Conservation (phyloP, 2,329 filamentous ascomycete species). For the Scedosporium aurantiacum region DNA sequence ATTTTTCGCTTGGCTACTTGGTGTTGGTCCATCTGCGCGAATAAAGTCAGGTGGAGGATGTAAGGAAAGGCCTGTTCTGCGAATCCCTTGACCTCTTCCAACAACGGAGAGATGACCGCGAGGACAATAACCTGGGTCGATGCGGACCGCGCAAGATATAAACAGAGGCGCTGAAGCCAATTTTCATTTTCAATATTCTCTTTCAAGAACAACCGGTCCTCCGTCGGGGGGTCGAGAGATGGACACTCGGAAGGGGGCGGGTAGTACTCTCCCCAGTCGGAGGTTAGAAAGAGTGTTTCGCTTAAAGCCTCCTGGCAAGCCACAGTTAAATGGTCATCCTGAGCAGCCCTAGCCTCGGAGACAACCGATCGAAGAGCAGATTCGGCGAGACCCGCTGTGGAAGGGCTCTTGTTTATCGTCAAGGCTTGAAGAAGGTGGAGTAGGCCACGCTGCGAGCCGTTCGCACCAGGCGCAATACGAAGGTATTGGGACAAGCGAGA, state of each 20-base stretch:
- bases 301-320: conserved; percentile 42
- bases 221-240: conserved; percentile 1
- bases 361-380: conserved; percentile 46
- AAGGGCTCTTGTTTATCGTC: conserved; percentile 44
- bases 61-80: conserved; percentile 70
- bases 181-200: conserved; percentile 30
- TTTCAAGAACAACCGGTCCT: conserved; percentile 20
- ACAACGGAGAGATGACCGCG: conserved; percentile 53
- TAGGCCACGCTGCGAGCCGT: conserved; percentile 52
- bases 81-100: conserved; percentile 56
- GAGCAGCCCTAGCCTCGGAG: conserved; percentile 36
- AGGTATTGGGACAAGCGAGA: conserved; percentile 41
- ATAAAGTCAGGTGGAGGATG: conserved; percentile 70
- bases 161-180: conserved; percentile 53
- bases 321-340: conserved; percentile 35
- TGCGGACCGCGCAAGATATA: conserved; percentile 8
- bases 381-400: conserved; percentile 49
- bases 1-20: conserved; percentile 48
- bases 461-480: conserved; percentile 33
- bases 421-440: conserved; percentile 51
- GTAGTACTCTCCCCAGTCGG: conserved; percentile 44
- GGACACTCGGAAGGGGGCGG: conserved; percentile 41
- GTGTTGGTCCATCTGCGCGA: conserved; percentile 53
- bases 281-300: conserved; percentile 40
- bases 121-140: conserved; percentile 43